phyloP scores from a whole-genome alignment of 257 asterid genomes.

The Salvia hispanica region DNA sequence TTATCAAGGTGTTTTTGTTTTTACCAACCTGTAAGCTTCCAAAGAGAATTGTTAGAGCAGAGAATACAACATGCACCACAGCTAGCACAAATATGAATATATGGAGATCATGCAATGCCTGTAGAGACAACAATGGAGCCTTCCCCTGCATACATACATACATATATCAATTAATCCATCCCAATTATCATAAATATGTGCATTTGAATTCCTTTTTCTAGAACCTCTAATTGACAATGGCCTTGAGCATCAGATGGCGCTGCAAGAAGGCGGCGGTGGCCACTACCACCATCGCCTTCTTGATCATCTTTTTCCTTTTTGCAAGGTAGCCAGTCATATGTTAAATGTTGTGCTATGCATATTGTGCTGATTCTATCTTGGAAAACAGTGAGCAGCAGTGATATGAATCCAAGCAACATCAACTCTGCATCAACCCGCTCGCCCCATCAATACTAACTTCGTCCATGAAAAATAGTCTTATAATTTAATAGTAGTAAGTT shows the following conservation, averaged over 20 bases:
- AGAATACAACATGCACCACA: conserved; percentile 56
- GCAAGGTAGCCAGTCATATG: conserved; percentile 58
- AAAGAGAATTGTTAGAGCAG: conserved; percentile 64
- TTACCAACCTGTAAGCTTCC: conserved; percentile 55
- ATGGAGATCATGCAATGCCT: conserved; percentile 71
- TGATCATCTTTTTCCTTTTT: conserved; percentile 12
- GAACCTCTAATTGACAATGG: conserved; percentile 47
- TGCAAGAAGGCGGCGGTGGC: conserved; percentile 46
- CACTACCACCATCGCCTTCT: neutral
- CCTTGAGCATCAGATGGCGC: conserved; percentile 28
- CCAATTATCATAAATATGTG: no score
- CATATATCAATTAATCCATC: neutral
- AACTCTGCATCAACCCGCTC: conserved; percentile 44
- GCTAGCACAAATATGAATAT: conserved; percentile 75
- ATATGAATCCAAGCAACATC: conserved; percentile 72
- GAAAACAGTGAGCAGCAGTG: conserved; percentile 53
- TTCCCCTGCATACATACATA: conserved; percentile 36
- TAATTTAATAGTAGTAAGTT: no score
- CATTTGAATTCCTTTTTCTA: neutral
- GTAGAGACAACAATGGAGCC: conserved; percentile 56
- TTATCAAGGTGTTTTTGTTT: no score
- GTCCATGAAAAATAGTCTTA: no score
- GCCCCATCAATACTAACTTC: no score
- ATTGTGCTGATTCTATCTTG: conserved; percentile 45
- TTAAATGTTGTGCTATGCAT: conserved; percentile 47